Percentiles rank a stretch among this genome's conserved stretches.
Conservation (phyloP, 2,329 filamentous ascomycete genomes). For the Geosmithia putterillii region DNA sequence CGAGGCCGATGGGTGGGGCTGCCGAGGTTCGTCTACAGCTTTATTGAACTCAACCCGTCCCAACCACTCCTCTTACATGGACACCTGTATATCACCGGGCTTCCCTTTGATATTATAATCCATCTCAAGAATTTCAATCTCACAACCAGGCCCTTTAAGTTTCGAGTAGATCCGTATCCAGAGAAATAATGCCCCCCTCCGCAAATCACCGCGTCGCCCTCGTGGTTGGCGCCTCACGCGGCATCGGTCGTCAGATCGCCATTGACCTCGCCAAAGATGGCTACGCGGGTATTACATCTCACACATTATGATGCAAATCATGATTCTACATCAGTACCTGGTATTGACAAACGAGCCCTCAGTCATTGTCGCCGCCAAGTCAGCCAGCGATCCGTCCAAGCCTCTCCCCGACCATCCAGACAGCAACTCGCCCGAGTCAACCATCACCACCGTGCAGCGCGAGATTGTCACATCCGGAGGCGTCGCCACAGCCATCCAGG, state of each 20-base stretch:
- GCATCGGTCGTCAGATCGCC: constrained; percentile 71
- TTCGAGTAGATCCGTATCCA: not conserved
- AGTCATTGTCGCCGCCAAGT: constrained; percentile 73
- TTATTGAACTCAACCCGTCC: too few relatives aligned
- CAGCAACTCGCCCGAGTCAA: constrained; percentile 62
- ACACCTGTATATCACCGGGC: too few relatives aligned
- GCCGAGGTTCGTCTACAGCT: too few relatives aligned
- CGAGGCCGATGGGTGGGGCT: too few relatives aligned
- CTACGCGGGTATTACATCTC: constrained; percentile 45
- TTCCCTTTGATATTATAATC: too few relatives aligned
- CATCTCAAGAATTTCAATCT: too few relatives aligned
- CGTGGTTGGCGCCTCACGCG: constrained; percentile 64
- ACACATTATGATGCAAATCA: not conserved
- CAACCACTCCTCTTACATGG: too few relatives aligned
- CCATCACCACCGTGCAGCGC: constrained; percentile 66
- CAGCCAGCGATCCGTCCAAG: constrained; percentile 48
- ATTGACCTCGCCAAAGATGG: constrained; percentile 61
- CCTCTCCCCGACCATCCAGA: constrained; percentile 55
- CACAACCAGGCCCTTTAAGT: too few relatives aligned
- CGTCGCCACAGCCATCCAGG: constrained; percentile 50
- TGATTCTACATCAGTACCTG: too few relatives aligned
- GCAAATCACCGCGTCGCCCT: constrained; percentile 44
- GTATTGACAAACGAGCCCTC: not conserved
- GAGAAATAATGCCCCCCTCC: not conserved
- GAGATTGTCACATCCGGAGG: constrained; percentile 59